These are phyloP conservation scores for Escallonia herrerae DNA, from an alignment of 129 eudicot genomes.

Conservation along the genomic window DNA sequence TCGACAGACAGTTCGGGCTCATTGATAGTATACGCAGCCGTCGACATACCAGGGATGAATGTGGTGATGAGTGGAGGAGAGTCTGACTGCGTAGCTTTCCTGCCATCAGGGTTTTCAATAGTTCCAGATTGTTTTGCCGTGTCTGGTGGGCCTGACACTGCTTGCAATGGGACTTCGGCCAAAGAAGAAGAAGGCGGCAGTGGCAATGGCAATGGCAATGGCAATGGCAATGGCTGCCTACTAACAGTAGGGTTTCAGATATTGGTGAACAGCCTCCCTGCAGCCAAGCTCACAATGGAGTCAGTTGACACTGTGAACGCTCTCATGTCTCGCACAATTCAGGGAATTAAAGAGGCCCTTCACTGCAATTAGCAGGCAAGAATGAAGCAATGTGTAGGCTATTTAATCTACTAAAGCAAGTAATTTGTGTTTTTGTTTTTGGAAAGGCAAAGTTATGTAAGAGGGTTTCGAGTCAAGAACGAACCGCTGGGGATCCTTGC, in stretches of 20 bases:
- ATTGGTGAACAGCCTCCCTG: constrained; percentile 42
- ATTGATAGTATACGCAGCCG: constrained; percentile 55
- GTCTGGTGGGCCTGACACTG: constrained; percentile 16
- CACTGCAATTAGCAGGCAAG: constrained; percentile 21
- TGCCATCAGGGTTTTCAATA: constrained; percentile 79
- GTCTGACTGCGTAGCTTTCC: constrained; percentile 44
- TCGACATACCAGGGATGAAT: constrained; percentile 40
- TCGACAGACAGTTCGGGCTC: constrained; percentile 52
- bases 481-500: constrained; percentile 54
- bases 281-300: constrained; percentile 55
- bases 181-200: constrained; percentile 25
- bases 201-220: constrained; percentile 16
- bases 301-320: constrained; percentile 49
- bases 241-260: constrained; percentile 75
- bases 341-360: constrained; percentile 53
- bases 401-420: too few relatives aligned
- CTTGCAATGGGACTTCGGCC: background rate
- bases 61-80: constrained; percentile 67
- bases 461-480: constrained; percentile 82
- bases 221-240: constrained; percentile 45
- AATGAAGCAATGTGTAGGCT: too few relatives aligned
- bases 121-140: constrained; percentile 51
- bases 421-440: constrained; percentile 8
- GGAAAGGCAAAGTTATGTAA: constrained; percentile 19
- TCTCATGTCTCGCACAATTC: constrained; percentile 60